phyloP scores from a whole-genome alignment of 139 green algal species.

The Chlamydomonas sp. region DNA sequence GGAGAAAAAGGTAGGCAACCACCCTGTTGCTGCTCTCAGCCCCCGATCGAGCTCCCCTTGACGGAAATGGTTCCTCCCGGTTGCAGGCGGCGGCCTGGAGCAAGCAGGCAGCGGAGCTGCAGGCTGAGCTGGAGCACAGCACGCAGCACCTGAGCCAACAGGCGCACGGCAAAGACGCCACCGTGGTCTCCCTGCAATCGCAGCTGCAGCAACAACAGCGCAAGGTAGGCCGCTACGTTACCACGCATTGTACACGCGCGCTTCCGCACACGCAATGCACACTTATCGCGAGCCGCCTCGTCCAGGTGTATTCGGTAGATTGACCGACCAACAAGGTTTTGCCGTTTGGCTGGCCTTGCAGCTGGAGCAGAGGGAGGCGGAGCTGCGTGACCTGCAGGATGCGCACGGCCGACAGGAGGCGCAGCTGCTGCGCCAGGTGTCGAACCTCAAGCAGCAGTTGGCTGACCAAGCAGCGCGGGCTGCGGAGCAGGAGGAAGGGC shows the following conservation, averaged over 20 bases:
- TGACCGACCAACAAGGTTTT: neutral
- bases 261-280: too few relatives aligned
- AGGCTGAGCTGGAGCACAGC: conserved; percentile 12
- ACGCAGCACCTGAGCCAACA: conserved; percentile 1
- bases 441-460: neutral
- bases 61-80: too few relatives aligned
- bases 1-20: neutral
- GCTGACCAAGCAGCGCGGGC: neutral
- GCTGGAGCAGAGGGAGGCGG: conserved; percentile 5
- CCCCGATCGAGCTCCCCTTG: too few relatives aligned
- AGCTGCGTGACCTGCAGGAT: neutral
- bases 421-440: neutral
- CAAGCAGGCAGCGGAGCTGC: neutral
- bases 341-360: neutral
- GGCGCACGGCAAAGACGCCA: conserved; percentile 3
- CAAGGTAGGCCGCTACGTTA: neutral
- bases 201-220: conserved; percentile 15
- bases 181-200: neutral
- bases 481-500: neutral
- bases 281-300: too few relatives aligned
- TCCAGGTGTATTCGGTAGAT: neutral
- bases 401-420: neutral
- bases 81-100: neutral
- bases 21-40: neutral
- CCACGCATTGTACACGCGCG: too few relatives aligned